Base-by-base conservation (phyloP, 1,139 yeast species). In the Suhomyces bribrorum region DNA sequence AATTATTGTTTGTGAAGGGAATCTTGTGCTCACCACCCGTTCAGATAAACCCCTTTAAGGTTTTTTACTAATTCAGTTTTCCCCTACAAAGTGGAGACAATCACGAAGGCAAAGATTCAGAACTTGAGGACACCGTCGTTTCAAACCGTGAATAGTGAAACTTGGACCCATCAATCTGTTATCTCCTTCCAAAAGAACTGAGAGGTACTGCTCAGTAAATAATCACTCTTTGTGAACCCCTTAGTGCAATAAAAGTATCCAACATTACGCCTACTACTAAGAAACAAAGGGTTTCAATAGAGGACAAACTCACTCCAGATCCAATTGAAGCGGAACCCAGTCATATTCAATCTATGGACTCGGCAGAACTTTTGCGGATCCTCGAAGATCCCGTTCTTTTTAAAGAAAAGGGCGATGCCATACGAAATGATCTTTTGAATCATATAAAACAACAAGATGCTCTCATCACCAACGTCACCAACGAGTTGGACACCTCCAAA, bases 401-500 rank as follows among this genome's bases (percentile, higher is more conserved):
- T 47, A 52, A 59, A 23, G 55, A 62, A 34, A 55, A 64, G 35
- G 59, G 57, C 31, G 58, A 59, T 13, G 51, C 50, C 20, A 57
- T 70, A 50, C 66, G 75, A 52, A 53, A 54, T 36, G 65, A 63
- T 40, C 45, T 70, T 23, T 50, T 61, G 23, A 48, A 46, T 37
- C 67, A 64, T 32, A 54, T 70, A 29, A 59, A 57, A 31, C 42
- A 54, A 23, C 75, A 69, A 43, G 69, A 70, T 38, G 44, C 46
- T 12, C 48, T 59, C 23, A 57, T 66, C 32, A 47, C 50, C 30
- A 59, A 58, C 18, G 53, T 66, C 31, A 54, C 62, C 26, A 53
- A 64, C 32, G 77, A 74, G 36, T 69, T 81, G 35, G 73, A 75
- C 24, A 73, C 79, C 26, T 73, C 81, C 15, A 79, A 75, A 50